phyloP scores from a whole-genome alignment of 2,329 filamentous ascomycete genomes.

The Basipetospora chlamydospora region DNA sequence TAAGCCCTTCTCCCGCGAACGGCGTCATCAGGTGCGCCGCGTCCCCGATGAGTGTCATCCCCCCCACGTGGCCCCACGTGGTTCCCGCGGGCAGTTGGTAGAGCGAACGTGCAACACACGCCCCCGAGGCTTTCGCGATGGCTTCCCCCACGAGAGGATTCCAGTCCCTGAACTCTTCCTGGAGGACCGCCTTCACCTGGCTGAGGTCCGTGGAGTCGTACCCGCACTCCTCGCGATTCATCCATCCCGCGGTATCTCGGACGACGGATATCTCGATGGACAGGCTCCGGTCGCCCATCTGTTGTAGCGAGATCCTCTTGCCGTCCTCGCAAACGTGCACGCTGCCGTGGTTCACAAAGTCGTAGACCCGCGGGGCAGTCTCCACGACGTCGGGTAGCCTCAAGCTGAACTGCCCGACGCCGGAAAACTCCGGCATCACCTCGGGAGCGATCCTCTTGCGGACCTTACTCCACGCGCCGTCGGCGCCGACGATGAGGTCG shows the following conservation, averaged over 20 bases:
- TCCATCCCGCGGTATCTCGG: conserved; percentile 24
- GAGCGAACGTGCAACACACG: conserved; percentile 22
- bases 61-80: conserved; percentile 29
- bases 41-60: conserved; percentile 42
- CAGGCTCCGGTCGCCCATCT: conserved; percentile 33
- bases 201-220: conserved; percentile 21
- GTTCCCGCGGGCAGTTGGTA: conserved; percentile 37
- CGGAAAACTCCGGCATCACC: conserved; percentile 28
- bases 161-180: conserved; percentile 25
- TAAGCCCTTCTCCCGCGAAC: conserved; percentile 45
- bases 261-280: conserved; percentile 22
- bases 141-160: conserved; percentile 24
- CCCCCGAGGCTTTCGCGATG: conserved; percentile 22
- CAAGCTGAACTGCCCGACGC: conserved; percentile 28
- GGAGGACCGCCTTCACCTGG: conserved; percentile 22
- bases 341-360: conserved; percentile 31
- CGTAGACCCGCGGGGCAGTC: conserved; percentile 25
- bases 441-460: conserved; percentile 20
- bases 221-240: too few relatives aligned
- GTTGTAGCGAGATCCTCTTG: conserved; percentile 22
- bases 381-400: conserved; percentile 24
- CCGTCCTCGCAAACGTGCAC: conserved; percentile 28
- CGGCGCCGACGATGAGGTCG: conserved; percentile 22
- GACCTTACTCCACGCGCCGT: conserved; percentile 23
- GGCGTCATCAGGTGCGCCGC: conserved; percentile 46